Base-by-base conservation (phyloP, 2,329 filamentous ascomycete genomes). In the Rhinocladiella similis region DNA sequence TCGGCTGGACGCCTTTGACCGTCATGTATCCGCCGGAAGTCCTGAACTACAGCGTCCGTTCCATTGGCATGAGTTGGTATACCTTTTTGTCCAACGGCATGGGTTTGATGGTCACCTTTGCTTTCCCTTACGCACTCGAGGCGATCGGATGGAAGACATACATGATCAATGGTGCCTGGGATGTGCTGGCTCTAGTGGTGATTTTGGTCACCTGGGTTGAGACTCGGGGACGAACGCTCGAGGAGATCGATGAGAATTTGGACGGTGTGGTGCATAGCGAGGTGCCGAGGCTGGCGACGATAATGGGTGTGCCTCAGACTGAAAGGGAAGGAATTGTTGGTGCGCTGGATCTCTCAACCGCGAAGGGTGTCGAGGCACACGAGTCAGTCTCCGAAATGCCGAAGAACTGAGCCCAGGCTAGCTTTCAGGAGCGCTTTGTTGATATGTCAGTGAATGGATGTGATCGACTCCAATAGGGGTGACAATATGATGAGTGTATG, bases 1-100 rank as follows among this genome's bases (percentile, higher is more conserved):
- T 82, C n/a, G 77, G 73, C 0, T 80, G 75, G 76, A 81, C 78
- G 5, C 78, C 78, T 2, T 62, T 82, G 22, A 68, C 76, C 1
- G 75, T 73, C 49, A 67, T 80, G 1, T 81, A 81, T 56, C 77
- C 78, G 0, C 72, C 78, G 0, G 79, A 81, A 64, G 70, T 80
- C 6, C 71, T 80, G 65, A 75, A 77, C 62, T 80, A 79, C 60
- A 74, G 75, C 1, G 77, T 80, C 43, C 73, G 78, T 27, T 77
- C 77, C 1, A 77, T 77, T 47, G 78, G 77, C 1, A 63, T 79
- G 57, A 75, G 72, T 0, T 65, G 75, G 41, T 75, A 72, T 14
- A 64, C 64, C 1, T 66, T 68, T 20, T 47, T 57, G 7, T 38
- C 63, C n/a, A 67, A 66, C 49, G 65, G 55, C 2, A 57, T 67